Conservation (phyloP, 1,139 yeast genomes). For the Diutina sp. region DNA sequence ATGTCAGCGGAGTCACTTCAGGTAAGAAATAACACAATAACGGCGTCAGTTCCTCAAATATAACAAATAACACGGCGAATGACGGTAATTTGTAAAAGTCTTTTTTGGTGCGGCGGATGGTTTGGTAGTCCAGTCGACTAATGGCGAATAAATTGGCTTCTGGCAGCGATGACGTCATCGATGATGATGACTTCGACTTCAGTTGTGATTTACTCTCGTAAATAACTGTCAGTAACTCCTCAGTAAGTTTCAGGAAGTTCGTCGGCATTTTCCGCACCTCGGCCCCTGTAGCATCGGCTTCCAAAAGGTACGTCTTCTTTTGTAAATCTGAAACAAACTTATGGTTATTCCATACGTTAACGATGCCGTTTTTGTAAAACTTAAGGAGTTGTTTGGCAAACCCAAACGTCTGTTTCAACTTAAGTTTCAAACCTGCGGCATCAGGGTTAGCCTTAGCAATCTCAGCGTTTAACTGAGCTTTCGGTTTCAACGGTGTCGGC, state of each 20-base stretch:
- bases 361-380: slow-evolving; percentile 42
- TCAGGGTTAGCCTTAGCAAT: not conserved
- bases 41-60: slow-evolving; percentile 58
- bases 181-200: slow-evolving; percentile 3
- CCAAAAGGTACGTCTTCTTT: slow-evolving; percentile 11
- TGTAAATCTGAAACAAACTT: slow-evolving; percentile 13
- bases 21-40: slow-evolving; percentile 46
- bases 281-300: slow-evolving; percentile 16
- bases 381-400: slow-evolving; percentile 27
- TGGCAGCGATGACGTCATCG: slow-evolving; percentile 6
- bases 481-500: not conserved
- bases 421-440: slow-evolving; percentile 11
- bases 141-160: slow-evolving; percentile 18
- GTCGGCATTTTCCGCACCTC: slow-evolving; percentile 9
- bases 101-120: slow-evolving; percentile 40
- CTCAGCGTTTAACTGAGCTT: not conserved
- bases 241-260: slow-evolving; percentile 15
- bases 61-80: slow-evolving; percentile 42
- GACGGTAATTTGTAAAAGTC: slow-evolving; percentile 51
- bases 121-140: slow-evolving; percentile 41
- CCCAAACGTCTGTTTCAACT: slow-evolving; percentile 20
- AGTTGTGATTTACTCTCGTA: slow-evolving; percentile 19
- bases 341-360: slow-evolving; percentile 35
- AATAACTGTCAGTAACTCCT: slow-evolving; percentile 22
- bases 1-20: slow-evolving; percentile 55